phyloP scores from a whole-genome alignment of 768 basidiomycete genomes.

The Lentinula guzmanii region DNA sequence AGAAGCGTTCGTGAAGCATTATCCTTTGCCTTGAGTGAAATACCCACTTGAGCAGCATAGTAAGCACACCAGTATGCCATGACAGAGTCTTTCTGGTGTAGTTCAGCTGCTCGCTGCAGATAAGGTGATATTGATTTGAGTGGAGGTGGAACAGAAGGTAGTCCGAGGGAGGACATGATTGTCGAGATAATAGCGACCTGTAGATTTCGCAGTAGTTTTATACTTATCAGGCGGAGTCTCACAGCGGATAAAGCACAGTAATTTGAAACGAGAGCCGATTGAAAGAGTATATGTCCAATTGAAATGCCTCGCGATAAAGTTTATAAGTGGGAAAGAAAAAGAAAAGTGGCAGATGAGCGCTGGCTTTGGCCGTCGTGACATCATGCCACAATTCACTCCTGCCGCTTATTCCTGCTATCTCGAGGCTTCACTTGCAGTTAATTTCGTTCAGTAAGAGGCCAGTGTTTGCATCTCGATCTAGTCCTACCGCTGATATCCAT shows the following conservation, averaged over 20 bases:
- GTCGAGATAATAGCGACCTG: neutral
- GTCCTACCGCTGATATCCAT: neutral
- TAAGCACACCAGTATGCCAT: conserved; percentile 97
- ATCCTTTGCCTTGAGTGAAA: conserved; percentile 67
- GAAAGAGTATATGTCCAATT: neutral
- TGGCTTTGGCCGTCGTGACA: neutral
- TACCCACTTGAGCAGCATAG: conserved; percentile 86
- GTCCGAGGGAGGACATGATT: conserved; percentile 29
- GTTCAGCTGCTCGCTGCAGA: conserved; percentile 87
- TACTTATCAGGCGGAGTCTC: neutral
- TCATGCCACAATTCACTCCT: neutral
- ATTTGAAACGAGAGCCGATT: neutral
- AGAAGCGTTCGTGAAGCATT: conserved; percentile 60
- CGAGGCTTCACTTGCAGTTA: neutral
- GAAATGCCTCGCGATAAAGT: neutral
- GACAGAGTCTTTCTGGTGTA: conserved; percentile 75
- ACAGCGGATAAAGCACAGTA: neutral
- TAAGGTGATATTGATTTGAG: conserved; percentile 72
- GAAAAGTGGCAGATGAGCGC: neutral
- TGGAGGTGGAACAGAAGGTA: conserved; percentile 53
- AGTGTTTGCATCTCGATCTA: neutral
- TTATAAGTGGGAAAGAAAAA: neutral
- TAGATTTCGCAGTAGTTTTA: neutral
- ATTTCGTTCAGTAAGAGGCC: neutral
- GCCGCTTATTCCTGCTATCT: neutral